Conservation (phyloP, 768 basidiomycete species). For the Leccinum uliginosum region DNA sequence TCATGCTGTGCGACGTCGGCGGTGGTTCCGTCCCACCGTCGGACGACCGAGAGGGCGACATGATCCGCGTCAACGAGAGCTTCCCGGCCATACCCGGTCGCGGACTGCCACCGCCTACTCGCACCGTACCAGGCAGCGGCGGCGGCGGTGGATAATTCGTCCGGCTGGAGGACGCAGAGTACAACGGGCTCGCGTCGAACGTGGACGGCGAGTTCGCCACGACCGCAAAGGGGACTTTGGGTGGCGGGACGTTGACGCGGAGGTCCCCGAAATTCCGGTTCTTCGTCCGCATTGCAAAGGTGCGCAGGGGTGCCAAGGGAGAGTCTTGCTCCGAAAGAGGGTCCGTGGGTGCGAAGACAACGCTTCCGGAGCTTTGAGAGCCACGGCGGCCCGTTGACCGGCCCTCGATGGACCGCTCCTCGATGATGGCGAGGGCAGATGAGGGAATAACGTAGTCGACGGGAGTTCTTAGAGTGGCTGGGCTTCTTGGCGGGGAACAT, state of each 20-base stretch:
- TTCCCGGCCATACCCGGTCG: slow-evolving; percentile 14
- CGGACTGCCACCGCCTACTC: background rate
- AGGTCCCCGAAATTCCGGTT: slow-evolving; percentile 28
- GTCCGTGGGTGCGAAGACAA: slow-evolving; percentile 20
- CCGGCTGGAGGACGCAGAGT: background rate
- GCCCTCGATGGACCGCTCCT: slow-evolving; percentile 31
- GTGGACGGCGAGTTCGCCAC: slow-evolving; percentile 15
- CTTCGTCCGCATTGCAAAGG: slow-evolving; percentile 16
- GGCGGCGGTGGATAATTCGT: background rate
- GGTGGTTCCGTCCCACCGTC: slow-evolving; percentile 5
- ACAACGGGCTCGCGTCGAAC: background rate
- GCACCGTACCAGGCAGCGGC: background rate
- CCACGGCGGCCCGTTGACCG: slow-evolving; percentile 2
- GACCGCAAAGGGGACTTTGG: slow-evolving; percentile 13
- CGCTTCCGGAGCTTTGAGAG: slow-evolving; percentile 22
- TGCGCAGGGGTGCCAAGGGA: slow-evolving; percentile 1
- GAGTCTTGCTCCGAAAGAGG: slow-evolving; percentile 19
- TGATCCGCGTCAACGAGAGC: slow-evolving; percentile 26
- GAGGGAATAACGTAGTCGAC: slow-evolving; percentile 24
- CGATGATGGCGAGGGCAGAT: slow-evolving; percentile 35
- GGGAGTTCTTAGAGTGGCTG: slow-evolving; percentile 30
- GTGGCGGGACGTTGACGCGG: slow-evolving; percentile 28
- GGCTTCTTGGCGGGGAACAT: slow-evolving; percentile 32
- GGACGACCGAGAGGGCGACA: slow-evolving; percentile 17
- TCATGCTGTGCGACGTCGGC: slow-evolving; percentile 19